A percentile compares a stretch with the other conserved stretches of the same genome.
phyloP scores from a whole-genome alignment of 495 filamentous ascomycete species.

The Penicillium salamii region DNA sequence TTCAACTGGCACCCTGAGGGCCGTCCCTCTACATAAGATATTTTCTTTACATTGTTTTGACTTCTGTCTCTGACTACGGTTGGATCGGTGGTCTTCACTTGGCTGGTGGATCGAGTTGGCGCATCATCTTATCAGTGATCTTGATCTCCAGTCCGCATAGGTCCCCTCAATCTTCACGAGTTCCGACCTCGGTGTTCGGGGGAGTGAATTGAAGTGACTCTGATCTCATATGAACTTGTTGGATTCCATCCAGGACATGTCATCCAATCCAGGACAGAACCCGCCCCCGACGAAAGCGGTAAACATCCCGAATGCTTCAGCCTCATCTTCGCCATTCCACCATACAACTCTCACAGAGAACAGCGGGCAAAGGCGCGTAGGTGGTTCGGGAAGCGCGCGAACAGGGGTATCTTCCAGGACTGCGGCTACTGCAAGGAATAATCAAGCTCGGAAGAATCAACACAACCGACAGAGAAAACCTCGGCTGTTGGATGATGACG shows the following conservation, averaged over 20 bases:
- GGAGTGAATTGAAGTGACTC: background rate
- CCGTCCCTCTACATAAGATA: slow-evolving; percentile 8
- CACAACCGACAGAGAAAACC: slow-evolving; percentile 62
- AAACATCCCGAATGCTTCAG: slow-evolving; percentile 37
- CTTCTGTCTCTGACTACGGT: too few species aligned
- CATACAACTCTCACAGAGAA: slow-evolving; percentile 33
- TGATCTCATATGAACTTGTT: background rate
- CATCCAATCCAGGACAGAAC: slow-evolving; percentile 44
- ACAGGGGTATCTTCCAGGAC: slow-evolving; percentile 55
- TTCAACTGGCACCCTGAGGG: slow-evolving; percentile 11
- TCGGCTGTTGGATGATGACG: slow-evolving; percentile 68
- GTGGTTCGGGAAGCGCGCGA: slow-evolving; percentile 62
- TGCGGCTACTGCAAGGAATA: slow-evolving; percentile 59
- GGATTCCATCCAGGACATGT: slow-evolving; percentile 36
- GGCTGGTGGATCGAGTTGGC: background rate
- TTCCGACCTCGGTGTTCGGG: background rate
- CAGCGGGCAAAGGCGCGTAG: slow-evolving; percentile 59
- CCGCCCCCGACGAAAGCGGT: slow-evolving; percentile 45
- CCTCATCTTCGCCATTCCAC: slow-evolving; percentile 40
- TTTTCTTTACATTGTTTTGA: too few species aligned
- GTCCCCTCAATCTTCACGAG: background rate
- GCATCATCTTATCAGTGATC: slow-evolving; percentile 6
- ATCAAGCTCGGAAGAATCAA: slow-evolving; percentile 70
- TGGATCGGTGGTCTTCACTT: background rate
- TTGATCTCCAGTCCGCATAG: slow-evolving; percentile 1